These are phyloP conservation scores for Simmondsia chinensis DNA, from an alignment of 148 eudicot genomes.

Conservation along the genomic window DNA sequence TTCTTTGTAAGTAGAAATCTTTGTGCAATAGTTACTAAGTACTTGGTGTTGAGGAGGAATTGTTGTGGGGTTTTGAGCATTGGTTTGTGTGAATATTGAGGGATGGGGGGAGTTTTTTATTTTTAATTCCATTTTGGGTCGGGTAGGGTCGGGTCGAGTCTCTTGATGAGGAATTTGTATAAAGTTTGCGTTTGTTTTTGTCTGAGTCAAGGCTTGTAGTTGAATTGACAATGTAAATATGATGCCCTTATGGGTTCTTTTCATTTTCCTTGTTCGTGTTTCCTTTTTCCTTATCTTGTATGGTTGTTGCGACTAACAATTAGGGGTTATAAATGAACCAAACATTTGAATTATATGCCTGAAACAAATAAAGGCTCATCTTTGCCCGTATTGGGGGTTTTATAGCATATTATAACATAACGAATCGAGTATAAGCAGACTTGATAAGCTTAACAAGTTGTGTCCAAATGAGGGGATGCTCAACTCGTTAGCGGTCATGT, in stretches of 20 bases:
- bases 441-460: too few species aligned
- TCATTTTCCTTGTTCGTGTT: too few species aligned
- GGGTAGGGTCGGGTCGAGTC: background rate
- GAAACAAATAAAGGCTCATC: too few species aligned
- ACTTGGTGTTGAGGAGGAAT: too few species aligned
- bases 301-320: background rate
- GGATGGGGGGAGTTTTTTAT: constrained; percentile 3
- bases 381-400: too few species aligned
- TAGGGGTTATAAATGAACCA: too few species aligned
- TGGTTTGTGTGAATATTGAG: constrained; percentile 10
- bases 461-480: too few species aligned
- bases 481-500: too few species aligned
- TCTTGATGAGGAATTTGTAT: constrained; percentile 6
- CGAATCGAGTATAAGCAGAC: too few species aligned
- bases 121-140: constrained; percentile 2
- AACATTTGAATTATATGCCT: too few species aligned
- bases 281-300: background rate
- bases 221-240: constrained; percentile 4
- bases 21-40: too few species aligned
- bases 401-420: too few species aligned
- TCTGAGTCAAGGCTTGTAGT: constrained; percentile 1
- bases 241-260: background rate
- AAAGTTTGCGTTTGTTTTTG: background rate
- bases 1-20: constrained; percentile 29
- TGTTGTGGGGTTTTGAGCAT: constrained; percentile 5